These are phyloP conservation scores for Vitis labrusca DNA, from an alignment of 164 flowering plant genomes.

Conservation along the genomic window DNA sequence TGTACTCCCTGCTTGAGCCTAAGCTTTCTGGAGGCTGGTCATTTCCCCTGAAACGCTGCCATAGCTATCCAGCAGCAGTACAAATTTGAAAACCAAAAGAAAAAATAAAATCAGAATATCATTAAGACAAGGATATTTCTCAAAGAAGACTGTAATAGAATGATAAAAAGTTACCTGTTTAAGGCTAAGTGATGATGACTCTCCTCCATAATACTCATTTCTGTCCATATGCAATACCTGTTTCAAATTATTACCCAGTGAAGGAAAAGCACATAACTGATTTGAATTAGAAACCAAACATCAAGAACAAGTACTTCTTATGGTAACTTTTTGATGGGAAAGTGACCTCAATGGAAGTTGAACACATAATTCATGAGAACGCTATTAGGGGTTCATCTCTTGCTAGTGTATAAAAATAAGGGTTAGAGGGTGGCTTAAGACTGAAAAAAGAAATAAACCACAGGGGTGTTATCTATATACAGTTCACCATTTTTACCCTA, in stretches of 20 bases:
- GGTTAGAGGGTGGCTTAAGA: no score
- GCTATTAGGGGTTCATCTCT: no score
- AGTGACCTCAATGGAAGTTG: no score
- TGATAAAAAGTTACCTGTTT: slow-evolving; percentile 48
- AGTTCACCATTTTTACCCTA: no score
- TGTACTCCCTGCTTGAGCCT: slow-evolving; percentile 85
- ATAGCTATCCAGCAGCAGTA: slow-evolving; percentile 44
- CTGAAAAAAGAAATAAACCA: no score
- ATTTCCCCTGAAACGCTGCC: slow-evolving; percentile 82
- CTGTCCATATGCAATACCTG: slow-evolving; percentile 94
- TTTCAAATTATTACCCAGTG: slow-evolving; percentile 6
- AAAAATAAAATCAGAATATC: background rate
- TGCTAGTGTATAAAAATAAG: no score
- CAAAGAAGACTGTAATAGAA: background rate
- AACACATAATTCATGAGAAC: no score
- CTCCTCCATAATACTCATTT: slow-evolving; percentile 94
- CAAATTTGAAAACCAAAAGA: background rate
- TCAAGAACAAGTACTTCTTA: no score
- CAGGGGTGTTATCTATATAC: no score
- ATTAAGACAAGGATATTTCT: background rate
- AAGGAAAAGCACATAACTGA: background rate
- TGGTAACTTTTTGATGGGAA: no score
- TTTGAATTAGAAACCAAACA: background rate
- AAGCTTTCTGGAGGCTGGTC: slow-evolving; percentile 64
- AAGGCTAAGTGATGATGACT: slow-evolving; percentile 74